phyloP scores from a whole-genome alignment of 345 rosid genomes.

The Syzygium jambos region DNA sequence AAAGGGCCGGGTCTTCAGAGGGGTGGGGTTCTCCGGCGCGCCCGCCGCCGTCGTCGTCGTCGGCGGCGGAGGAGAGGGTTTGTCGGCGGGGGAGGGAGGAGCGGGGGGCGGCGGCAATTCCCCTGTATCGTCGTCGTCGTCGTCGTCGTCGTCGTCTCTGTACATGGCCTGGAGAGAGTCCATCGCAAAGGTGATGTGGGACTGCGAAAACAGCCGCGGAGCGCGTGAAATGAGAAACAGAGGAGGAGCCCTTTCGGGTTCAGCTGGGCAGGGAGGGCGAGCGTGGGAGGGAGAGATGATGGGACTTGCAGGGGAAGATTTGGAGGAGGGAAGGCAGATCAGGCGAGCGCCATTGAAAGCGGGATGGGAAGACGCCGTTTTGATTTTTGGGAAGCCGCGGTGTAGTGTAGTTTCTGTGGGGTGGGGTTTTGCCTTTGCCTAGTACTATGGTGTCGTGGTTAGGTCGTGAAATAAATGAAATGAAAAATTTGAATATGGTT shows the following conservation, averaged over 20 bases:
- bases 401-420: background rate
- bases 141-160: background rate
- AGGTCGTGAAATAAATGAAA: background rate
- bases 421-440: background rate
- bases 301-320: too few species aligned
- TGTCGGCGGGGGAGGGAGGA: background rate
- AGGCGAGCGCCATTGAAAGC: background rate
- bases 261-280: background rate
- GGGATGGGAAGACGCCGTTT: background rate
- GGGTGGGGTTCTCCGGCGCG: background rate
- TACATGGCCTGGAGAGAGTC: background rate
- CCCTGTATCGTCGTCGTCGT: background rate
- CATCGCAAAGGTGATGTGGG: background rate
- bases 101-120: background rate
- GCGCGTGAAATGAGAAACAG: background rate
- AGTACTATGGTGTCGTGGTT: background rate
- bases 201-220: background rate
- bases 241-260: background rate
- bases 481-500: background rate
- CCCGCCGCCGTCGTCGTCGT: background rate
- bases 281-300: background rate
- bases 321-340: background rate
- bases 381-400: background rate
- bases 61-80: background rate
- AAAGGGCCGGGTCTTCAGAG: slow-evolving; percentile 15